Conservation (phyloP, 176 grass and related monocot genomes). For the Cenchrus fungigraminus region DNA sequence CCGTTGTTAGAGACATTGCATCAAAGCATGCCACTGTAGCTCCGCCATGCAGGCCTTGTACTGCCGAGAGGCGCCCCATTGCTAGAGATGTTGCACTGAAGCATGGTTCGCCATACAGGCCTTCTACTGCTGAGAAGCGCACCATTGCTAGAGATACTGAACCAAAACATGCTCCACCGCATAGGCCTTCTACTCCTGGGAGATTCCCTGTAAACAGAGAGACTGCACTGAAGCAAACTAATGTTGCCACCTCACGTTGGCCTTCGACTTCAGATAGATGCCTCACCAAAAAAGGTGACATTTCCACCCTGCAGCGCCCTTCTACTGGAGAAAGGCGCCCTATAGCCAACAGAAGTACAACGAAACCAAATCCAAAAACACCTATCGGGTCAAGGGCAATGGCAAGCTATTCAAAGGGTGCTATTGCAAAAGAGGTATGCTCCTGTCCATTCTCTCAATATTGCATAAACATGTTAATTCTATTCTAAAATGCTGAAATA, state of each 20-base stretch:
- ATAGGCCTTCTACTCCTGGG: slow-evolving; percentile 51
- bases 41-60: neutral
- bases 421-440: slow-evolving; percentile 41
- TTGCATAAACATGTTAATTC: slow-evolving; percentile 15
- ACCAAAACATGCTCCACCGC: slow-evolving; percentile 24
- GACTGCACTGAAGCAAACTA: slow-evolving; percentile 33
- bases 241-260: slow-evolving; percentile 9
- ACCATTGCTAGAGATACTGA: slow-evolving; percentile 3
- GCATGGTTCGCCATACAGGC: neutral
- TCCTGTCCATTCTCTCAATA: slow-evolving; percentile 18
- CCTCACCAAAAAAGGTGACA: slow-evolving; percentile 34
- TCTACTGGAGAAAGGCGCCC: slow-evolving; percentile 43
- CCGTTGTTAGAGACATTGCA: slow-evolving; percentile 9
- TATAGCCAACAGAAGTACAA: slow-evolving; percentile 28
- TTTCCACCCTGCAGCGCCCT: slow-evolving; percentile 33
- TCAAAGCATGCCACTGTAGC: neutral
- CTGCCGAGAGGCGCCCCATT: slow-evolving; percentile 24
- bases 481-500: slow-evolving; percentile 22
- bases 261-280: slow-evolving; percentile 36
- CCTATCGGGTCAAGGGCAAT: slow-evolving; percentile 38
- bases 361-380: slow-evolving; percentile 34
- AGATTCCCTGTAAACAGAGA: slow-evolving; percentile 44
- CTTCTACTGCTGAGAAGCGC: slow-evolving; percentile 30
- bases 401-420: slow-evolving; percentile 28
- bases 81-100: slow-evolving; percentile 11